A percentile compares a stretch with the other conserved stretches of the same genome.
Conservation (phyloP, 2,329 filamentous ascomycete species). For the Fusarium verticillioides region DNA sequence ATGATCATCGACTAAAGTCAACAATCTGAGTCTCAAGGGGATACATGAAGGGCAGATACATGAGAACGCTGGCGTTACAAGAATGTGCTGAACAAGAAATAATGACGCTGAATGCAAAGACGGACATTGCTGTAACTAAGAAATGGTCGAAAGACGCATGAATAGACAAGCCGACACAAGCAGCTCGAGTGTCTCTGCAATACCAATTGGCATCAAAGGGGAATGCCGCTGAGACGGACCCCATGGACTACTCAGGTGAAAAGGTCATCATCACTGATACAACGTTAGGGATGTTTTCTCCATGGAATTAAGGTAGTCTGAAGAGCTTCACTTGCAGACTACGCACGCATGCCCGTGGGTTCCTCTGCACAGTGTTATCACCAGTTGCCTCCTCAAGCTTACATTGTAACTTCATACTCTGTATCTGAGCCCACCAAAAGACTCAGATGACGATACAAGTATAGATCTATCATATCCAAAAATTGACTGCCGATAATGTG, state of each 20-base stretch:
- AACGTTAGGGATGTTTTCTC: rapidly evolving
- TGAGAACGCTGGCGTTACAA: neutral
- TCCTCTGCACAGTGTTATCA: no score
- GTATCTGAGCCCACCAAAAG: no score
- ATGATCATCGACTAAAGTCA: conserved; percentile 20
- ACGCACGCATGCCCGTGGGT: neutral
- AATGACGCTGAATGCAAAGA: neutral
- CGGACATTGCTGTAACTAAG: neutral
- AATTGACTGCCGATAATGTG: rapidly evolving
- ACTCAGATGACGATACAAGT: neutral
- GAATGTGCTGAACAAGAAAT: neutral
- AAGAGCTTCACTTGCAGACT: neutral
- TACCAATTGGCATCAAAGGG: neutral
- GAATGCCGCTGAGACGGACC: neutral
- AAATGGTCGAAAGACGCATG: neutral
- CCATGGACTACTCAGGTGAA: neutral
- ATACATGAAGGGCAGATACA: neutral
- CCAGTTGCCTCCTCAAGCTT: neutral
- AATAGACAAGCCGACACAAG: neutral
- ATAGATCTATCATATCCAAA: rapidly evolving
- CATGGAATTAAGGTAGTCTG: no score
- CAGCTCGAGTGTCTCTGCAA: neutral
- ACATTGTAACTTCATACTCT: no score
- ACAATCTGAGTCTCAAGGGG: conserved; percentile 15
- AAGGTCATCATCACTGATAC: no score